Percentiles rank a stretch among this genome's conserved stretches.
Conservation (phyloP, 306 rosid genomes). For the Fragaria ananassa region DNA sequence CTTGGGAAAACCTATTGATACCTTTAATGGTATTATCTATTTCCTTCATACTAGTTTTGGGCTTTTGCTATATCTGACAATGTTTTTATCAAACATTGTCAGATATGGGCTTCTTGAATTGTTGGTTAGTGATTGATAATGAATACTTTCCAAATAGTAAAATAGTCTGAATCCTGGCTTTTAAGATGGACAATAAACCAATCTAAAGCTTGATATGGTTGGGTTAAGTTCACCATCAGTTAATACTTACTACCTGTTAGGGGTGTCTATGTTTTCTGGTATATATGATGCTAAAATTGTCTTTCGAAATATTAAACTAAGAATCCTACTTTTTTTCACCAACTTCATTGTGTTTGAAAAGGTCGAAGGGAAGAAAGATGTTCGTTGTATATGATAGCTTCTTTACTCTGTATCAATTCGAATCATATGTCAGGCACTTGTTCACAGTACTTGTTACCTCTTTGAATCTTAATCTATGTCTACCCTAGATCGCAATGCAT, state of each 20-base stretch:
- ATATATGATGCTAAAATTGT: not conserved
- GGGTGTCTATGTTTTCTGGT: not conserved
- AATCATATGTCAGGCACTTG: not conserved
- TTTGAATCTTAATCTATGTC: constrained; percentile 4
- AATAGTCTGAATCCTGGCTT: not conserved
- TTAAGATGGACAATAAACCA: not conserved
- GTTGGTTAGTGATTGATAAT: constrained; percentile 2
- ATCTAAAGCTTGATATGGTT: not conserved
- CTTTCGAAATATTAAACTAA: not conserved
- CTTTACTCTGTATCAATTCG: not conserved
- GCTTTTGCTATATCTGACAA: no score
- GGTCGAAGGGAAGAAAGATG: not conserved
- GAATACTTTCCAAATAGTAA: not conserved
- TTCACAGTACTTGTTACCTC: not conserved
- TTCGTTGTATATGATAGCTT: not conserved
- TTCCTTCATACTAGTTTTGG: constrained; percentile 16
- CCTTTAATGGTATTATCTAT: not conserved
- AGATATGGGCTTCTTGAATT: constrained; percentile 6
- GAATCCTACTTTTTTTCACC: not conserved
- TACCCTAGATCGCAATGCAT: constrained; percentile 5
- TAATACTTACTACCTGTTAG: not conserved
- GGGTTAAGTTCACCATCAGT: not conserved
- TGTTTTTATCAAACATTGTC: not conserved
- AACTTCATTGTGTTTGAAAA: not conserved
- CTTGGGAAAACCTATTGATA: constrained; percentile 4